Base-by-base conservation (phyloP, 2,329 filamentous ascomycete genomes). In the Graphium sp. region DNA sequence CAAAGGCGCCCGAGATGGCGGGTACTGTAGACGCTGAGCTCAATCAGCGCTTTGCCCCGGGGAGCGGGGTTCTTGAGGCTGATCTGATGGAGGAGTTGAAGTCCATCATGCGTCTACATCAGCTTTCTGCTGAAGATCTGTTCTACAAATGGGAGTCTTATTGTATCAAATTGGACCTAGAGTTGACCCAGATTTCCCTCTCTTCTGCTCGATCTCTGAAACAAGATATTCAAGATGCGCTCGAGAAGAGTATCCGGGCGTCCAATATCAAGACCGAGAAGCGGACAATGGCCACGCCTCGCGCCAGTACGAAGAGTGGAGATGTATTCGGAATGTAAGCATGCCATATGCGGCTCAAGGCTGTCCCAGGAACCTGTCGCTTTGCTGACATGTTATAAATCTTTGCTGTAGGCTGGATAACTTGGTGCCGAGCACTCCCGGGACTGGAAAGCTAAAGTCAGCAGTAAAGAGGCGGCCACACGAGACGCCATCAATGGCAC, bases 81-180 rank as follows among this genome's bases (percentile, higher is more conserved):
- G 87, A 95, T 49, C 68, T 95, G 32, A 58, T 83, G 37, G 58
- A 65, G 30, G 85, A 94, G 55, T 61, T 98, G 39, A 67, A 78
- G 46, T 91, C 83, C 33, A 91, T 93, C 47, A 67, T 89, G 56
- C 74, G 76, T 31, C 62, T 95, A 34, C 82, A 94, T 53, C 73
- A 72, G 26, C 66, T 95, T 35, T 70, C 74, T 11, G 64, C 74
- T 19, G 75, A 95, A 49, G 89, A 95, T 47, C 62, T 95, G 16
- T 94, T 83, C 53, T 94, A 83, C 70, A 95, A 95, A 63, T 98
- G 89, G 89, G 89, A 98, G 52, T 87, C 84, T 1, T 95, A 94
- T 61, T 85, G 80, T 51, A 77, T 98, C 48, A 92, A 87, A 53
- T 84, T 95, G 74, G 82, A 85, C 15, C 58, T 71, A 26, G 82